A percentile compares a stretch with the other conserved stretches of the same genome.
phyloP scores from a whole-genome alignment of 78 protist genomes.

The Speleostelium caveatum region DNA sequence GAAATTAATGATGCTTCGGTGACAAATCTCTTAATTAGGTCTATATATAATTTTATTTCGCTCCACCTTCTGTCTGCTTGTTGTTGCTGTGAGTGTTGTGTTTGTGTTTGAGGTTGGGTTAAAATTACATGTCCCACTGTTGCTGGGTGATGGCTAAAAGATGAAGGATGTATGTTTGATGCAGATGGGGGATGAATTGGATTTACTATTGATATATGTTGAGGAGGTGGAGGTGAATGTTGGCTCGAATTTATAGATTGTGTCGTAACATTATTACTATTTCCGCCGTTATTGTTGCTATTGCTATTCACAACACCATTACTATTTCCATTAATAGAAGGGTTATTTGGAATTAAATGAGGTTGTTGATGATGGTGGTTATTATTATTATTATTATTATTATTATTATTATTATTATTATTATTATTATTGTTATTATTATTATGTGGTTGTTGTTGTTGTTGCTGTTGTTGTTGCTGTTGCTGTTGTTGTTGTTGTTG shows the following conservation, averaged over 20 bases:
- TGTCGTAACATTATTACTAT: background rate
- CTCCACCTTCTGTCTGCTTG: conserved; percentile 26
- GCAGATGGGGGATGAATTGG: background rate
- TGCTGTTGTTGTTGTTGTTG: background rate
- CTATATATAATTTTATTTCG: conserved; percentile 33
- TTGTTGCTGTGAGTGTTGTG: background rate
- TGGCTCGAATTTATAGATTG: background rate
- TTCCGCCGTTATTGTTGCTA: background rate
- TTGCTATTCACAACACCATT: background rate
- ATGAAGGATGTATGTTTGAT: background rate
- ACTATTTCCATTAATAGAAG: background rate
- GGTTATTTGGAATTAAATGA: too few relatives aligned
- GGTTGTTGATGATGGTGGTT: background rate
- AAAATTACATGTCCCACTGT: background rate
- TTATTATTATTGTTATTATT: background rate
- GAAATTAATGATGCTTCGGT: conserved; percentile 23
- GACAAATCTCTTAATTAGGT: conserved; percentile 44
- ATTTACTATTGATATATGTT: too few relatives aligned
- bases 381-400: too few relatives aligned
- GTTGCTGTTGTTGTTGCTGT: background rate
- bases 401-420: too few relatives aligned
- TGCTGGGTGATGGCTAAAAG: background rate
- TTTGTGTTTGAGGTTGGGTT: background rate
- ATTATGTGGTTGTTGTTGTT: background rate
- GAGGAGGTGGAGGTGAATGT: background rate